phyloP scores from a whole-genome alignment of 257 asterid genomes.

The Verbascum thapsus region DNA sequence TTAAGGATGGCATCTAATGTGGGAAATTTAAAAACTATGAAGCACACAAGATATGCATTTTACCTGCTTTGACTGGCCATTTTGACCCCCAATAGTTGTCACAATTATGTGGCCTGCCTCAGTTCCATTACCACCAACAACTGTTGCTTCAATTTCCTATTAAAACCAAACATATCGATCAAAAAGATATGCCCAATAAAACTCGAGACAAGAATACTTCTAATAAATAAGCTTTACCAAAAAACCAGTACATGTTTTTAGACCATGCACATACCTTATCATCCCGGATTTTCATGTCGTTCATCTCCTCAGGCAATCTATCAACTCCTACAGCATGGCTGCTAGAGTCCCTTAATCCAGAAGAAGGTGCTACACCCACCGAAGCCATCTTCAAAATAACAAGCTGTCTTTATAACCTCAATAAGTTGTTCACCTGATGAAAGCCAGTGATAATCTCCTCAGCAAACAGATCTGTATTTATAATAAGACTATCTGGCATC shows the following conservation, averaged over 20 bases:
- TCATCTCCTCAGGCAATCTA: constrained; percentile 74
- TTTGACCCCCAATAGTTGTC: constrained; percentile 84
- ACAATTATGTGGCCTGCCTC: constrained; percentile 98
- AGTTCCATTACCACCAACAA: constrained; percentile 90
- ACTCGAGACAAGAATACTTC: constrained; percentile 19
- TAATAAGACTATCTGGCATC: constrained; percentile 17
- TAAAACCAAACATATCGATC: constrained; percentile 13
- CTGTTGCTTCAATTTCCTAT: constrained; percentile 80
- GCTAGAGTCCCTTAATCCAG: constrained; percentile 60
- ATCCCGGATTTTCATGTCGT: constrained; percentile 76
- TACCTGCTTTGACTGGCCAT: constrained; percentile 97
- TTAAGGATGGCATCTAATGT: background rate
- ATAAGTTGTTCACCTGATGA: constrained; percentile 57
- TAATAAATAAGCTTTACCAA: constrained; percentile 25
- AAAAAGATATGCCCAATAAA: constrained; percentile 17
- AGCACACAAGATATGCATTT: constrained; percentile 22
- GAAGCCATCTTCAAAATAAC: constrained; percentile 67
- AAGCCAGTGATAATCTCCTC: constrained; percentile 25
- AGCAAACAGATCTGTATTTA: constrained; percentile 22
- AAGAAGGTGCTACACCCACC: constrained; percentile 58
- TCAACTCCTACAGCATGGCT: constrained; percentile 59
- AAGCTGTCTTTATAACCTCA: constrained; percentile 43
- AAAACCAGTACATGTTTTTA: background rate
- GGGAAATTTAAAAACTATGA: constrained; percentile 14
- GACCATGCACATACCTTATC: constrained; percentile 48